Evolutionary conservation across 2,329 filamentous ascomycete genomes (phyloP).

Genomic region (Cephalotrichum gorgonifer): DNA sequence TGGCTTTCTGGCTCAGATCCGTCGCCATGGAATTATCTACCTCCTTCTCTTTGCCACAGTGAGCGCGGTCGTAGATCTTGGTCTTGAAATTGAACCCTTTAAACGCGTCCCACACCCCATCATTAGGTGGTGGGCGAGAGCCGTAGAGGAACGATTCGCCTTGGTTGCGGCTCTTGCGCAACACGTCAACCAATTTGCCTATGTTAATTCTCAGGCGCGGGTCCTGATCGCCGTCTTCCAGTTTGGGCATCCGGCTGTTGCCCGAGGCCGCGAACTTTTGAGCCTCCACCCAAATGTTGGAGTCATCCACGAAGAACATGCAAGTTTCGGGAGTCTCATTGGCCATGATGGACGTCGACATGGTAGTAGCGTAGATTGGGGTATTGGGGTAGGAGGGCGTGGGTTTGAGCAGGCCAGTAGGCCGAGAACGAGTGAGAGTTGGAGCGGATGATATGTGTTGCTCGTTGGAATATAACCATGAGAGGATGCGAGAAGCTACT

Average conservation of each 20-base stretch:
- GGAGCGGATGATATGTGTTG: too few relatives aligned
- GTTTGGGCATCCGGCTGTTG: constrained; percentile 11
- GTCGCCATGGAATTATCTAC: constrained; percentile 15
- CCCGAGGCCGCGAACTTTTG: constrained; percentile 13
- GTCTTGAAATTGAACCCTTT: constrained; percentile 9
- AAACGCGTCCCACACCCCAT: constrained; percentile 12
- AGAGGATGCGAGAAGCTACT: too few relatives aligned
- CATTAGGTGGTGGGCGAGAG: constrained; percentile 15
- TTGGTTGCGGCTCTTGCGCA: constrained; percentile 9
- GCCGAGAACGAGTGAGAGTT: too few relatives aligned
- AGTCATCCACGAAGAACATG: constrained; percentile 14
- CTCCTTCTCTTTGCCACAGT: constrained; percentile 15
- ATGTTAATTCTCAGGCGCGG: constrained; percentile 13
- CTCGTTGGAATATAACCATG: too few relatives aligned
- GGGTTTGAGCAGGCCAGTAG: too few relatives aligned
- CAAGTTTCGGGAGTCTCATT: constrained; percentile 9
- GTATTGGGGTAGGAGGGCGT: too few relatives aligned
- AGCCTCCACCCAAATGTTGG: constrained; percentile 14
- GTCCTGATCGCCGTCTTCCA: constrained; percentile 12
- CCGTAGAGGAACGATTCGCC: constrained; percentile 13
- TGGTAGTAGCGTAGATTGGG: too few relatives aligned
- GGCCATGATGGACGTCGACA: too few relatives aligned
- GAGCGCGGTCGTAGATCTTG: constrained; percentile 11
- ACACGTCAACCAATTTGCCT: constrained; percentile 9
- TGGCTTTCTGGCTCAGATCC: constrained; percentile 10